These are phyloP conservation scores for Alnus rubra DNA, from an alignment of 306 rosid species.

Conservation along the genomic window DNA sequence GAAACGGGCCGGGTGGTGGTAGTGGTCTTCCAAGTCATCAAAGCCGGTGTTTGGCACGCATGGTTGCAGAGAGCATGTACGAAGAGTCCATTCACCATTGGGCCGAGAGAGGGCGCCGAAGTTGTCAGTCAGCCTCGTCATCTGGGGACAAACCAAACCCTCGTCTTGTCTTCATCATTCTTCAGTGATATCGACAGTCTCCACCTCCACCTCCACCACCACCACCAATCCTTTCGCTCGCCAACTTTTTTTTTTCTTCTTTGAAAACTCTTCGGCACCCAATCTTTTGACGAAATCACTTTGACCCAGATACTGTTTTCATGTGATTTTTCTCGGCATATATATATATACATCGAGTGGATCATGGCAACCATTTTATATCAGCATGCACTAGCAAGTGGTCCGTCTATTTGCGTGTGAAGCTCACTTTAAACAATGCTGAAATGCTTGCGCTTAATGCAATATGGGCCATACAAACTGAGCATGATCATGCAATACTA, in stretches of 20 bases:
- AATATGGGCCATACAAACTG: slow-evolving; percentile 26
- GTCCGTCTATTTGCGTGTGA: slow-evolving; percentile 25
- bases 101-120: slow-evolving; percentile 29
- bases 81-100: neutral
- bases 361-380: neutral
- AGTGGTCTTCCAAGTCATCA: too few relatives aligned
- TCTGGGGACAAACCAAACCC: slow-evolving; percentile 31
- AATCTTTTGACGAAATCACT: slow-evolving; percentile 1
- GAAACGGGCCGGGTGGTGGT: too few relatives aligned
- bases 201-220: slow-evolving; percentile 14
- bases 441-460: slow-evolving; percentile 10
- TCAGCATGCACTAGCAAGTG: slow-evolving; percentile 1
- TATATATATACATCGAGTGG: neutral
- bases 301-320: neutral
- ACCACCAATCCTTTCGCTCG: slow-evolving; percentile 8
- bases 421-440: slow-evolving; percentile 10
- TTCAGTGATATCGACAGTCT: slow-evolving; percentile 21
- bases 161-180: slow-evolving; percentile 50
- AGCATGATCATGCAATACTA: slow-evolving; percentile 12
- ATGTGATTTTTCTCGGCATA: neutral
- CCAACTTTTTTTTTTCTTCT: neutral
- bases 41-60: neutral
- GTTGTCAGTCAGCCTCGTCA: slow-evolving; percentile 19
- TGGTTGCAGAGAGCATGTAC: neutral
- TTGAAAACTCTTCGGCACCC: neutral